Percentiles rank a stretch among this genome's conserved stretches.
phyloP scores from a whole-genome alignment of 352 stramenopile genomes.

The Pythium graminicola region DNA sequence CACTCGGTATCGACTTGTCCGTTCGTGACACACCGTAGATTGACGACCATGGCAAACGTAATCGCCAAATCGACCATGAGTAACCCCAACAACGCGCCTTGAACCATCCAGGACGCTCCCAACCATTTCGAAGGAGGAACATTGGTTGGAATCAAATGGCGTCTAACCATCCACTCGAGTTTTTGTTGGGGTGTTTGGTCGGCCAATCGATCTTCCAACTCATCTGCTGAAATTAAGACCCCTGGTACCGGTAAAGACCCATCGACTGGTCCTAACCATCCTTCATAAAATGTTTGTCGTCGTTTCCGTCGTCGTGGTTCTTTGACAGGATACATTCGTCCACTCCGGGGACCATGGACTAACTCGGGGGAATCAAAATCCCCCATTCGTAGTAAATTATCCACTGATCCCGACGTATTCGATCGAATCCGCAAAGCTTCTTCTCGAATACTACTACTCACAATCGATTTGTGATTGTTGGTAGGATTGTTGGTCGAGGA shows the following conservation, averaged over 20 bases:
- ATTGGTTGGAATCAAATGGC: slow-evolving; percentile 49
- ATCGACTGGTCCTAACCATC: slow-evolving; percentile 65
- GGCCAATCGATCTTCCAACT: slow-evolving; percentile 53
- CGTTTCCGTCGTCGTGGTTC: slow-evolving; percentile 10
- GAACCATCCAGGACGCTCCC: slow-evolving; percentile 61
- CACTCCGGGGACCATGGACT: neutral
- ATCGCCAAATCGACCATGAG: slow-evolving; percentile 77
- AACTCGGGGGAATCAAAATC: slow-evolving; percentile 24
- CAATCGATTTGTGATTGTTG: slow-evolving; percentile 7
- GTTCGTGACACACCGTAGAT: slow-evolving; percentile 72
- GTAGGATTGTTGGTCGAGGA: neutral
- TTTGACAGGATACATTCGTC: slow-evolving; percentile 5
- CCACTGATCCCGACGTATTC: slow-evolving; percentile 36
- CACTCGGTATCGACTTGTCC: slow-evolving; percentile 63
- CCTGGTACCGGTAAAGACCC: slow-evolving; percentile 62
- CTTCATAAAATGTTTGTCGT: slow-evolving; percentile 54
- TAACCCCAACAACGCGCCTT: slow-evolving; percentile 48
- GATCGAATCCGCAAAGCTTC: slow-evolving; percentile 61
- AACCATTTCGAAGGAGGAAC: slow-evolving; percentile 46
- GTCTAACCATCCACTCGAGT: slow-evolving; percentile 39
- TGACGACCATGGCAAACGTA: slow-evolving; percentile 72
- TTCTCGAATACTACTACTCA: slow-evolving; percentile 63
- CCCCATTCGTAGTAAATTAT: slow-evolving; percentile 17
- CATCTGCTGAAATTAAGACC: slow-evolving; percentile 60
- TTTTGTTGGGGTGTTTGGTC: slow-evolving; percentile 35